A percentile compares a stretch with the other conserved stretches of the same genome.
Evolutionary conservation across 2,329 filamentous ascomycete genomes (phyloP).

Genomic region (Pseudomassariella vexata): DNA sequence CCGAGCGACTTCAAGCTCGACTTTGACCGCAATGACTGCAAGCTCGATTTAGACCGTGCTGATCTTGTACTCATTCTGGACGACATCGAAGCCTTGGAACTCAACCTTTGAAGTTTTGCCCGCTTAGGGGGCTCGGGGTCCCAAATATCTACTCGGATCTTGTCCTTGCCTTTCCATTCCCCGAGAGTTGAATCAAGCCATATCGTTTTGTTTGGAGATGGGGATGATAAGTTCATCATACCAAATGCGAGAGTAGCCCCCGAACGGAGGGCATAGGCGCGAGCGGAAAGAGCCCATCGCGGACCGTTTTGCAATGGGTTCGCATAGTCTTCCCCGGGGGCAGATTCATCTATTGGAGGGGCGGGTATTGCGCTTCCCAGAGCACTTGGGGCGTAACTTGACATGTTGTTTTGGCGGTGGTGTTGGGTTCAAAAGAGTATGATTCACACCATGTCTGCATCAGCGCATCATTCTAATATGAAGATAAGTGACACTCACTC

Average conservation of each 20-base stretch:
- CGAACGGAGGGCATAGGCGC: constrained; percentile 16
- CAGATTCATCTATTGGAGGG: too few relatives aligned
- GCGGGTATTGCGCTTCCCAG: too few relatives aligned
- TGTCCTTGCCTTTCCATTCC: constrained; percentile 14
- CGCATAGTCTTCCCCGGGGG: constrained; percentile 7
- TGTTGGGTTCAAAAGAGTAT: too few relatives aligned
- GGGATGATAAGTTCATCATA: constrained; percentile 13
- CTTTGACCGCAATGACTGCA: not conserved
- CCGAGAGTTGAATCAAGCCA: constrained; percentile 20
- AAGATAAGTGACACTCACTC: too few relatives aligned
- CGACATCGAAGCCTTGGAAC: not conserved
- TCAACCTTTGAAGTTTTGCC: too few relatives aligned
- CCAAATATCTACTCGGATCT: constrained; percentile 19
- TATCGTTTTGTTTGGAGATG: constrained; percentile 13
- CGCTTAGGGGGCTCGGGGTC: constrained; percentile 14
- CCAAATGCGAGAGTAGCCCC: constrained; percentile 16
- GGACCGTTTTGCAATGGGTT: constrained; percentile 8
- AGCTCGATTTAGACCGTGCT: too few relatives aligned
- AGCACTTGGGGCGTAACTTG: too few relatives aligned
- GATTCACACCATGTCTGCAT: too few relatives aligned
- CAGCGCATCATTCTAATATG: too few relatives aligned
- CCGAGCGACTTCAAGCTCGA: too few relatives aligned
- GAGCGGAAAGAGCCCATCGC: constrained; percentile 18
- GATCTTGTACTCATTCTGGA: too few relatives aligned
- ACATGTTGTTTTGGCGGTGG: too few relatives aligned